A percentile compares a stretch with the other conserved stretches of the same genome.
phyloP scores from a whole-genome alignment of 768 basidiomycete species.

The Termitomyces sp. region DNA sequence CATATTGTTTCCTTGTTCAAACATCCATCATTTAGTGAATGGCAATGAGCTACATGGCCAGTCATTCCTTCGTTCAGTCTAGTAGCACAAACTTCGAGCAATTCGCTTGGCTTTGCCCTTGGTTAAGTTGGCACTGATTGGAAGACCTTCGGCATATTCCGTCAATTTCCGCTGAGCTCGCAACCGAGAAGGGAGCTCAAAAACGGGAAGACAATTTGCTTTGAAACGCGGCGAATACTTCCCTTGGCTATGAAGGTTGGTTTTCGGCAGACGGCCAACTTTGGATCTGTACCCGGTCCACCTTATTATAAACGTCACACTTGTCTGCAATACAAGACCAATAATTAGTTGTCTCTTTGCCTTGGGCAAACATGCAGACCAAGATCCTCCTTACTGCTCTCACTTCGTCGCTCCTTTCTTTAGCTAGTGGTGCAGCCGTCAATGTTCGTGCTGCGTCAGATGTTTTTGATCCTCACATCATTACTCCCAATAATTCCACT shows the following conservation, averaged over 20 bases:
- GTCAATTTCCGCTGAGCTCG: no score
- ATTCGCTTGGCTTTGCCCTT: no score
- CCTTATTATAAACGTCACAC: neutral
- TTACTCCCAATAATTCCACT: constrained; percentile 18
- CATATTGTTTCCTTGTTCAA: neutral
- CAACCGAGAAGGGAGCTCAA: no score
- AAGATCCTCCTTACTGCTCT: constrained; percentile 15
- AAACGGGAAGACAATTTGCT: no score
- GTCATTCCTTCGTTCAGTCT: neutral
- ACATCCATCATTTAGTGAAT: neutral
- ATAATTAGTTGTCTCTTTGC: no score
- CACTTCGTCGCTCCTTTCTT: constrained; percentile 17
- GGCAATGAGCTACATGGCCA: neutral
- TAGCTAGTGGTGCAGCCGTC: constrained; percentile 12
- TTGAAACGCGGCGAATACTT: neutral
- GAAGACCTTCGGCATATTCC: no score
- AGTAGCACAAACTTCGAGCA: no score
- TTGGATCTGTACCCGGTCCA: neutral
- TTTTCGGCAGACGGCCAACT: neutral
- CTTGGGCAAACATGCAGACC: constrained; percentile 3
- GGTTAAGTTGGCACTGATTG: no score
- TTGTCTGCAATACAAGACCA: neutral
- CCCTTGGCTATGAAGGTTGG: no score
- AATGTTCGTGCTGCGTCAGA: constrained; percentile 16
- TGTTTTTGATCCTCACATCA: constrained; percentile 23